phyloP scores from a whole-genome alignment of 1,284 basidiomycete species.

The Malassezia nana region DNA sequence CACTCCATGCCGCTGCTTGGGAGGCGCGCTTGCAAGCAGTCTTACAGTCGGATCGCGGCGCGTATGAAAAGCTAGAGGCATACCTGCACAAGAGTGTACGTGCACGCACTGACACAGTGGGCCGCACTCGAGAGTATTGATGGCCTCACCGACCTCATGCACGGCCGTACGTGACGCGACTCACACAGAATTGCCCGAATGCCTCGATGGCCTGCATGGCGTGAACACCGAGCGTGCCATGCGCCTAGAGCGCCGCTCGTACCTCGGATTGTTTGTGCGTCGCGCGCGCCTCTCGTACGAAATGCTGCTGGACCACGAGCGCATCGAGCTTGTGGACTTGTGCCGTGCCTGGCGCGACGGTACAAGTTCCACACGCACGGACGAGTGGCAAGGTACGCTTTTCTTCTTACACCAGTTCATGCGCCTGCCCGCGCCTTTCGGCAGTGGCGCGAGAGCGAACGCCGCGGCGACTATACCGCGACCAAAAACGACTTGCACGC shows the following conservation, averaged over 20 bases:
- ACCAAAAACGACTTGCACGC: slow-evolving; percentile 11
- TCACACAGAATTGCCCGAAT: slow-evolving; percentile 11
- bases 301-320: slow-evolving; percentile 15
- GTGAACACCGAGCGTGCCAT: not conserved
- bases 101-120: not conserved
- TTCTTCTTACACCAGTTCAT: not conserved
- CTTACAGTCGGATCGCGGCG: not conserved
- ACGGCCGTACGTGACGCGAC: not conserved
- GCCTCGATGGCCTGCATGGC: not conserved
- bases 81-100: slow-evolving; percentile 1
- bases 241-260: slow-evolving; percentile 13
- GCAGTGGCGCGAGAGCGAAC: slow-evolving; percentile 8
- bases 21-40: not conserved
- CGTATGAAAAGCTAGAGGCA: not conserved
- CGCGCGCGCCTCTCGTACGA: slow-evolving; percentile 13
- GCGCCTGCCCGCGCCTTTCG: slow-evolving; percentile 3
- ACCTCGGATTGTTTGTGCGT: slow-evolving; percentile 12
- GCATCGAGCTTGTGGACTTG: not conserved
- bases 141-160: slow-evolving; percentile 9
- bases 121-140: slow-evolving; percentile 4
- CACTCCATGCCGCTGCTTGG: not conserved
- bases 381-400: slow-evolving; percentile 9
- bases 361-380: not conserved
- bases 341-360: slow-evolving; percentile 13
- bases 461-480: slow-evolving; percentile 10